Evolutionary conservation across 2,329 filamentous ascomycete genomes (phyloP), one percentile per base, ranked within the genome.

Genomic region (Xylaria arbuscula): DNA sequence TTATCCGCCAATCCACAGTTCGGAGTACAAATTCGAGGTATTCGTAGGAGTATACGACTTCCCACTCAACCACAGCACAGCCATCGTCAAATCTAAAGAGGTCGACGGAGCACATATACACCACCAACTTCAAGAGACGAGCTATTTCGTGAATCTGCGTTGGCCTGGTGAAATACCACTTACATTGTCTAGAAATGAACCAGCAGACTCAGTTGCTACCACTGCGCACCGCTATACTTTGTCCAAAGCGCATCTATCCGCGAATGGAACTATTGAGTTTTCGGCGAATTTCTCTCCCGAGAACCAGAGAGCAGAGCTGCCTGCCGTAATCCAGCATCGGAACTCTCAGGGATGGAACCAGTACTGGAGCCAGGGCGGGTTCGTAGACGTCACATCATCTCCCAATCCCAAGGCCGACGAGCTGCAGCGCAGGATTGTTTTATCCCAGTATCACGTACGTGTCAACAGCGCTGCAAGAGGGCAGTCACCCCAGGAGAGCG

Each of bases 11-110:
- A 75, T 81, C 1, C 80, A 82, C 51, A 76, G 76, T 1, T 78
- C 78, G 2, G 76, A 76, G n/a, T 82, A 82, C 68, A 84, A 84
- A 65, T 84, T 81, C 32, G 79, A 83, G 56, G 80, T 81, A 11
- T 84, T 83, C 38, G 81, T 79, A 0, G 83, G 82, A 0, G 75
- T 79, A 4, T 82, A 81, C 32, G 78, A 82, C 19, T 81, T 80
- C 19, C 78, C 80, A 0, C 62, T 74, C 5, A 80, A 81, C 34
- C 82, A 84, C 62, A 80, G 77, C 0, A 83, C 82, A 0, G 72
- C 66, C 2, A 71, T 78, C 2, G 24, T 57, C 0, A 60, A 56
- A 2, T 74, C 67, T 40, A 63, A 62, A 53, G 64, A 51, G 1
- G 55, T 9, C 2, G 64, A 71, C 0, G 57, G 70, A 24, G 77